Evolutionary conservation across 2,329 filamentous ascomycete genomes (phyloP).

Genomic region (Sporothrix euskadiensis): DNA sequence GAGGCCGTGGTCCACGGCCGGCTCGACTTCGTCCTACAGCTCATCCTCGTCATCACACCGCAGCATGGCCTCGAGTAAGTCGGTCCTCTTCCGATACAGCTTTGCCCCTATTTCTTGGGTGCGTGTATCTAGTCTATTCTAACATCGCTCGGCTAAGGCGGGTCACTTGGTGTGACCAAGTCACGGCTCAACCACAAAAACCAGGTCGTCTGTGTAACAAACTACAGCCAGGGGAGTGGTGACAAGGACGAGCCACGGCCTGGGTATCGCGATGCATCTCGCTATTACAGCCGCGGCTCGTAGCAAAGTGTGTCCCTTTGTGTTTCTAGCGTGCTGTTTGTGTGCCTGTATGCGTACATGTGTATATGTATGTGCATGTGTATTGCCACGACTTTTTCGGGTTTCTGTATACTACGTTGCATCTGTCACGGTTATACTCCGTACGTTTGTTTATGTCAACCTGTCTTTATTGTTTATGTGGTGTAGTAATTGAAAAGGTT

Average conservation of each 20-base stretch:
- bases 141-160: background rate
- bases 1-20: background rate
- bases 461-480: too few species aligned
- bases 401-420: background rate
- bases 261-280: slow-evolving; percentile 28
- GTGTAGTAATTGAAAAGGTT: too few species aligned
- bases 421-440: background rate
- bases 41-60: background rate
- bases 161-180: background rate
- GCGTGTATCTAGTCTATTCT: background rate
- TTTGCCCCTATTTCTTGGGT: background rate
- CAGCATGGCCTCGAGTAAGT: background rate
- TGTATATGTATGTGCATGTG: background rate
- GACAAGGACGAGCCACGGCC: slow-evolving; percentile 24
- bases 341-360: background rate
- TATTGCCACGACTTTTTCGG: background rate
- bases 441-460: too few species aligned
- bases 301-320: background rate
- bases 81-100: background rate
- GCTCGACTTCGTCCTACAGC: background rate
- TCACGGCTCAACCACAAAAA: slow-evolving; percentile 26
- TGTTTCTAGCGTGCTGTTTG: background rate
- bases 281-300: slow-evolving; percentile 22
- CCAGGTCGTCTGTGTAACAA: slow-evolving; percentile 26
- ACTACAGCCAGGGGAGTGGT: slow-evolving; percentile 26